Evolutionary conservation across 257 asterid genomes (phyloP), one percentile per base, ranked within the genome.

Genomic region (Przewalskia tangutica): DNA sequence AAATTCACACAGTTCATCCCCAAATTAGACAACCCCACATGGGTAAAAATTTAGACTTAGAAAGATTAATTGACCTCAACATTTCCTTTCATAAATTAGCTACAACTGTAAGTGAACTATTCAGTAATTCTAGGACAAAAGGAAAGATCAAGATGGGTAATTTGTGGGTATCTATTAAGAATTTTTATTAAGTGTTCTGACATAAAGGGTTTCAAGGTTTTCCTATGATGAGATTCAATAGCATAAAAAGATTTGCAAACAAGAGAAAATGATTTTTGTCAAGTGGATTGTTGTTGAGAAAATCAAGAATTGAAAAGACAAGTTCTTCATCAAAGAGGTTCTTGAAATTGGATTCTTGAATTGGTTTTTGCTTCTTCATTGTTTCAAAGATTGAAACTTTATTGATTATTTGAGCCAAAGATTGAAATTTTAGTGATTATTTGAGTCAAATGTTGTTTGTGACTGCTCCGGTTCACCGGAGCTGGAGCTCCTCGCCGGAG

Each of bases 201-300:
- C 20, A 95, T 89, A 18, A 91, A 88, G 82, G 98, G 98, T 77
- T 85, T 93, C 87, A 95, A 79, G 58, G 71, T 65, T 71, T 87
- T 91, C 82, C 99, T 85, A 18, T 93, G 95, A 42, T 86, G 90
- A 68, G 94, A 90, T 81, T 95, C 99, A 53, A 89, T 76, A n/a
- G 84, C 75, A 64, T 90, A 82, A 76, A 95, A 92, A 3, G 97
- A 89, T 46, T 86, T 89, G 84, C 94, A 90, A 71, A 91, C 99
- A 3, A 91, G 94, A 17, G 99, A 93, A 71, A 95, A 93, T 2
- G 97, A 88, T 82, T 95, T 95, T 58, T 90, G 66, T 95, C 98
- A 17, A 86, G 79, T 54, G 97, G 94, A 92, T 91, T 83, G 16
- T 89, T 97, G 27, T 82, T 77, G 55, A 95, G 92, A 84, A 84